A percentile compares a stretch with the other conserved stretches of the same genome.
Evolutionary conservation across 176 grass and related monocot species (phyloP).

Genomic region (Typha latifolia): DNA sequence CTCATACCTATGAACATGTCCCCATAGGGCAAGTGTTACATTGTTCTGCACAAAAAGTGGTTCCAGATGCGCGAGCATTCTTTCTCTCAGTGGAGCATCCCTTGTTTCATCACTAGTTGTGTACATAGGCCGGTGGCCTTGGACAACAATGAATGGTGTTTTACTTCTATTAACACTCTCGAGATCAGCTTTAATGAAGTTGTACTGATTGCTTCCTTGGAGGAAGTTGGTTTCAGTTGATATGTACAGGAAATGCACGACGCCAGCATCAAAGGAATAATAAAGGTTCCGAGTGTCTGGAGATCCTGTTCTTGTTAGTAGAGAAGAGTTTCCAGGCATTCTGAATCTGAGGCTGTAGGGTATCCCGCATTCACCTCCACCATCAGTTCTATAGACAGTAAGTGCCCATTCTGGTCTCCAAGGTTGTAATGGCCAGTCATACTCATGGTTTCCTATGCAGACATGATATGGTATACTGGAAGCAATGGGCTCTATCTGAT

Average conservation of each 20-base stretch:
- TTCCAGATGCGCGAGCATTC: constrained; percentile 72
- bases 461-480: constrained; percentile 78
- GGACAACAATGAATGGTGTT: constrained; percentile 80
- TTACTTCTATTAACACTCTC: constrained; percentile 68
- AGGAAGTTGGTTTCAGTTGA: constrained; percentile 86
- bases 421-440: constrained; percentile 91
- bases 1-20: constrained; percentile 93
- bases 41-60: constrained; percentile 67
- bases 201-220: constrained; percentile 67
- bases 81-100: constrained; percentile 43
- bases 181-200: constrained; percentile 73
- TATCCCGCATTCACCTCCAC: constrained; percentile 91
- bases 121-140: constrained; percentile 95
- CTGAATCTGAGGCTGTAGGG: constrained; percentile 87
- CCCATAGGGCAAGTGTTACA: constrained; percentile 89
- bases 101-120: constrained; percentile 66
- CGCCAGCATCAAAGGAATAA: constrained; percentile 76
- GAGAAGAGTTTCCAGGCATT: constrained; percentile 81
- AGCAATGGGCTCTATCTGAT: constrained; percentile 80
- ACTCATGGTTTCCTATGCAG: constrained; percentile 95
- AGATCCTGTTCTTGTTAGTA: constrained; percentile 61
- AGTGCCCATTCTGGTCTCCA: constrained; percentile 70
- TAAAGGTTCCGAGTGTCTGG: constrained; percentile 82
- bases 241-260: constrained; percentile 90
- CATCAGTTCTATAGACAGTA: constrained; percentile 57